A percentile compares a stretch with the other conserved stretches of the same genome.
These are phyloP conservation scores for Nymphaea thermarum DNA, from an alignment of 164 flowering plant genomes.

Conservation along the genomic window DNA sequence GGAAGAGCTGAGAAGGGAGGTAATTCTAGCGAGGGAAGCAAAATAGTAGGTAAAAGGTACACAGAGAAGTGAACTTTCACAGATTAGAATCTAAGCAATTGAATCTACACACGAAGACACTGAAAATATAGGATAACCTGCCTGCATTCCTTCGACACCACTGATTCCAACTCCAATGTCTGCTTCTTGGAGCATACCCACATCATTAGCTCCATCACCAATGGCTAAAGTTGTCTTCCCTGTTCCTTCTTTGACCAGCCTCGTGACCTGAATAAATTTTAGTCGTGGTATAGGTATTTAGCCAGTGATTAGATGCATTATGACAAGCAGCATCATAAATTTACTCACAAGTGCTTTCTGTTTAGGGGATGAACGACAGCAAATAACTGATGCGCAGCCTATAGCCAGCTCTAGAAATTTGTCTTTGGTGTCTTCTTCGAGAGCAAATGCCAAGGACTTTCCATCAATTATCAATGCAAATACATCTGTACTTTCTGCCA, in stretches of 20 bases:
- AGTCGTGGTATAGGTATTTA: too few species aligned
- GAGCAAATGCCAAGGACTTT: slow-evolving; percentile 78
- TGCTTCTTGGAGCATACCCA: slow-evolving; percentile 99
- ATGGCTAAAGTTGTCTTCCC: slow-evolving; percentile 81
- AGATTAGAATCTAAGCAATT: too few species aligned
- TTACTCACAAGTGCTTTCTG: slow-evolving; percentile 87
- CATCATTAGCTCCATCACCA: slow-evolving; percentile 99
- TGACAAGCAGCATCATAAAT: neutral
- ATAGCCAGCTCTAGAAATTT: slow-evolving; percentile 63
- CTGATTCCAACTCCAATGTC: slow-evolving; percentile 97
- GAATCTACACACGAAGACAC: too few species aligned
- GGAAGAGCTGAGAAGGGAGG: too few species aligned
- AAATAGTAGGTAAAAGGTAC: too few species aligned
- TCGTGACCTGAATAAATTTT: slow-evolving; percentile 50
- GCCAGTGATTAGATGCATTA: too few species aligned
- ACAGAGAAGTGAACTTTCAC: too few species aligned
- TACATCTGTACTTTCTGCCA: slow-evolving; percentile 37
- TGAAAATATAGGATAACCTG: slow-evolving; percentile 4
- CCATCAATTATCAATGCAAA: slow-evolving; percentile 96
- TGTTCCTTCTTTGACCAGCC: slow-evolving; percentile 83
- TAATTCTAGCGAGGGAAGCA: too few species aligned
- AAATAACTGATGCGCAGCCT: slow-evolving; percentile 88
- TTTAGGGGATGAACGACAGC: slow-evolving; percentile 97
- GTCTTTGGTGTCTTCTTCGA: slow-evolving; percentile 52
- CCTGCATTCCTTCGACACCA: slow-evolving; percentile 99